phyloP scores from a whole-genome alignment of 176 grass and related monocot species.

The barley (Hordeum vulgare) region DNA sequence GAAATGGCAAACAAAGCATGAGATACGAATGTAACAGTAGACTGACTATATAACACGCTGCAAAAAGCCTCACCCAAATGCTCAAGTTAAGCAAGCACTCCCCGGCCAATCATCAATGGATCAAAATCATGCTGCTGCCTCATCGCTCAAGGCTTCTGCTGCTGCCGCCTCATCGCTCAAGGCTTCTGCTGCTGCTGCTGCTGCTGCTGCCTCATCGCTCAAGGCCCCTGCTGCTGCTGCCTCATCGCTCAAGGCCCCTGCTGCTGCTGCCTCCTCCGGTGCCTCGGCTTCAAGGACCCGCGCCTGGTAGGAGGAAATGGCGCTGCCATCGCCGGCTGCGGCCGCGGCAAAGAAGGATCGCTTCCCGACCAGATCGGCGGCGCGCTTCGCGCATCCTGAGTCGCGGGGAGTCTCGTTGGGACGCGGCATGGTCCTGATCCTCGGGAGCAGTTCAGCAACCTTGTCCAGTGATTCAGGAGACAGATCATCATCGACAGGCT shows the following conservation, averaged over 20 bases:
- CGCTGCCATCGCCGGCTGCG: constrained; percentile 4
- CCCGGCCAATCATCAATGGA: background rate
- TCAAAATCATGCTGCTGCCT: background rate
- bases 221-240: background rate
- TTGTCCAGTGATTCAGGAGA: constrained; percentile 60
- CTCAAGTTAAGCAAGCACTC: constrained; percentile 35
- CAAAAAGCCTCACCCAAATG: constrained; percentile 18
- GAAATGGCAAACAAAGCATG: too few species aligned
- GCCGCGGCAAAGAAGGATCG: constrained; percentile 43
- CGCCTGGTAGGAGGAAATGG: constrained; percentile 24
- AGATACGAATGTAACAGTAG: too few species aligned
- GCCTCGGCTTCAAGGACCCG: constrained; percentile 33
- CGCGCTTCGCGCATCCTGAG: constrained; percentile 72
- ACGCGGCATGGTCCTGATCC: constrained; percentile 52
- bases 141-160: background rate
- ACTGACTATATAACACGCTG: background rate
- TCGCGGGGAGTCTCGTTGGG: constrained; percentile 57
- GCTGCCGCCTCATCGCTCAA: background rate
- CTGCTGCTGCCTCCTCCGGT: background rate
- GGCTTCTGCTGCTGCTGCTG: background rate
- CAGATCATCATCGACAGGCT: background rate
- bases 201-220: background rate
- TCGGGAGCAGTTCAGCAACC: constrained; percentile 60
- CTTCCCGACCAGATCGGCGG: constrained; percentile 50
- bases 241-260: background rate